phyloP scores from a whole-genome alignment of 192 early-diverging fungal genomes.

The Coemansia reversa region DNA sequence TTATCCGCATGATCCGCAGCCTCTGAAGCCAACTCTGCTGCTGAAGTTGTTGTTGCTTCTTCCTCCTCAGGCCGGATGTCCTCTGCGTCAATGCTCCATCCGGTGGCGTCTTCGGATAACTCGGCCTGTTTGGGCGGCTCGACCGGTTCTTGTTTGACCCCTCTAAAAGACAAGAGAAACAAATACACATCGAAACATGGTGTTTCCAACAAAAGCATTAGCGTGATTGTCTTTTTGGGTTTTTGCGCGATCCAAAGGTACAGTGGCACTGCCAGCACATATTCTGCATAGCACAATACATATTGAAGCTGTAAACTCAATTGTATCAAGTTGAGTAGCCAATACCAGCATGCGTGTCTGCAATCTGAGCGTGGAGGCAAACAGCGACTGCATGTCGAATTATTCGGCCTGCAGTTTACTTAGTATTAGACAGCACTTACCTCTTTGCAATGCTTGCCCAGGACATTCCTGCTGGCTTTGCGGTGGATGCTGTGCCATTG shows the following conservation, averaged over 20 bases:
- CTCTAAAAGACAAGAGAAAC: slow-evolving; percentile 33
- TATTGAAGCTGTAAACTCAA: slow-evolving; percentile 11
- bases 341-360: background rate
- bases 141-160: slow-evolving; percentile 35
- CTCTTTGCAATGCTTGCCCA: slow-evolving; percentile 57
- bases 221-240: background rate
- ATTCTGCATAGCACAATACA: slow-evolving; percentile 22
- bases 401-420: slow-evolving; percentile 2
- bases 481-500: slow-evolving; percentile 29
- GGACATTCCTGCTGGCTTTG: slow-evolving; percentile 53
- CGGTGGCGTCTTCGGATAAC: slow-evolving; percentile 23
- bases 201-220: slow-evolving; percentile 2
- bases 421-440: slow-evolving; percentile 26
- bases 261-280: background rate
- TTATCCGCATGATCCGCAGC: slow-evolving; percentile 1
- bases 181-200: background rate
- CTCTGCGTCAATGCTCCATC: slow-evolving; percentile 7
- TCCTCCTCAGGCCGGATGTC: background rate
- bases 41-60: background rate
- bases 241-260: background rate
- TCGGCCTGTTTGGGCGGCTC: slow-evolving; percentile 35
- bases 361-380: background rate
- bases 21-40: background rate
- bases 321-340: background rate
- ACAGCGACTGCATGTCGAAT: slow-evolving; percentile 2